Evolutionary conservation across 1,139 yeast genomes (phyloP), one percentile per base, ranked within the genome.

Genomic region (Tardiomyces depauwii): DNA sequence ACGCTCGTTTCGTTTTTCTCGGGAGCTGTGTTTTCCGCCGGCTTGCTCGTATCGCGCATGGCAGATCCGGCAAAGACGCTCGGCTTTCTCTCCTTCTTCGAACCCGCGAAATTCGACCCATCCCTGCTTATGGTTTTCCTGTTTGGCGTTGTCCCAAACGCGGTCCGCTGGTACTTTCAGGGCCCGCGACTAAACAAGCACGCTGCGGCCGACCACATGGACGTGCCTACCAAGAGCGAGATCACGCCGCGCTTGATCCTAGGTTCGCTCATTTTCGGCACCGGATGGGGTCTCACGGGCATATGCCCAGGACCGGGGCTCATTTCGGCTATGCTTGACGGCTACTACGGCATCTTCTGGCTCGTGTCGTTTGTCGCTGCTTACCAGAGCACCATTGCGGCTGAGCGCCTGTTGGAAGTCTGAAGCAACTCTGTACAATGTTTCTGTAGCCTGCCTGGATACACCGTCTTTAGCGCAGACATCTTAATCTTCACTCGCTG

Each of bases 291-390:
- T 1, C 39, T 70, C 2, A 53, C 67, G 0, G 77, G 77, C 1
- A 57, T 71, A 10, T 72, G 76, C 51, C 76, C 77, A 0, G 76
- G 74, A 2, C 76, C 77, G 10, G 77, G 71, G 7, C 48, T 68
- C 1, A 39, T 65, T 2, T 51, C 53, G 5, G 51, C 55, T 11
- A 46, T 51, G 21, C 45, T 54, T 30, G 54, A 56, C 42, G 60
- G 59, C 1, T 13, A 42, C 1, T 44, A 47, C 10, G 62, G 62
- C 11, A 42, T 57, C 6, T 39, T 45, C 10, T 58, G 60, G 61
- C 42, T 58, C 2, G 49, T 42, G 11, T 40, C 54, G 5, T 57
- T 57, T 38, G 42, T 55, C 18, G 14, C 42, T 9, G 44, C 49
- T n/a, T 53, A 52, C 39, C 36, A 41, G 10, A 32, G 16, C 6